phyloP scores from a whole-genome alignment of 805 yeast species.

The Kluyveromyces nonfermentans region DNA sequence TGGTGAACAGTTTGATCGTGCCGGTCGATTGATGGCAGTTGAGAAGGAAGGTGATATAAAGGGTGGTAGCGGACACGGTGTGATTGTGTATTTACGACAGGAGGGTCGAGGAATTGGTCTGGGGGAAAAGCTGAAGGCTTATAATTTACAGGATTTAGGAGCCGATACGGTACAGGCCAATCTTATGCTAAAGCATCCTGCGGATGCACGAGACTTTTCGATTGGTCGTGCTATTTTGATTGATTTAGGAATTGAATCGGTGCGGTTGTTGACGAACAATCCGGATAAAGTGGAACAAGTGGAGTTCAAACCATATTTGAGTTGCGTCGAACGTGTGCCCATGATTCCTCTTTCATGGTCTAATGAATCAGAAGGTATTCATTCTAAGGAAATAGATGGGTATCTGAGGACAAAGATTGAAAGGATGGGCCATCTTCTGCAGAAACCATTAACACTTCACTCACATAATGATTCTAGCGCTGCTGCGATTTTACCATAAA shows the following conservation, averaged over 20 bases:
- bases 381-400: slow-evolving; percentile 82
- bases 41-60: slow-evolving; percentile 20
- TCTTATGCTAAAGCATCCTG: slow-evolving; percentile 86
- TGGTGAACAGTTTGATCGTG: slow-evolving; percentile 98
- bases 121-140: slow-evolving; percentile 96
- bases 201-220: slow-evolving; percentile 91
- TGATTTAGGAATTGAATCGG: slow-evolving; percentile 66
- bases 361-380: slow-evolving; percentile 50
- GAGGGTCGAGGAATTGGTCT: slow-evolving; percentile 98
- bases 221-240: slow-evolving; percentile 86
- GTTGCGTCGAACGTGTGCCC: slow-evolving; percentile 83
- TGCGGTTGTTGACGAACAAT: slow-evolving; percentile 81
- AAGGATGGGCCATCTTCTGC: slow-evolving; percentile 91
- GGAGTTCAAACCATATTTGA: slow-evolving; percentile 70
- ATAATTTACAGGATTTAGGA: slow-evolving; percentile 92
- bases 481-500: neutral
- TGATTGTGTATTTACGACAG: slow-evolving; percentile 90
- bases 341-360: slow-evolving; percentile 96
- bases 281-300: slow-evolving; percentile 95
- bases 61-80: slow-evolving; percentile 78
- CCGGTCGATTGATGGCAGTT: slow-evolving; percentile 71
- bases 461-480: slow-evolving; percentile 7
- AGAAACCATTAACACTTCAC: slow-evolving; percentile 32
- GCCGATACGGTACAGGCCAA: slow-evolving; percentile 98
- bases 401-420: slow-evolving; percentile 90